A percentile compares a stretch with the other conserved stretches of the same genome.
Evolutionary conservation across 306 rosid genomes (phyloP).

Genomic region (Acacia acuminata): DNA sequence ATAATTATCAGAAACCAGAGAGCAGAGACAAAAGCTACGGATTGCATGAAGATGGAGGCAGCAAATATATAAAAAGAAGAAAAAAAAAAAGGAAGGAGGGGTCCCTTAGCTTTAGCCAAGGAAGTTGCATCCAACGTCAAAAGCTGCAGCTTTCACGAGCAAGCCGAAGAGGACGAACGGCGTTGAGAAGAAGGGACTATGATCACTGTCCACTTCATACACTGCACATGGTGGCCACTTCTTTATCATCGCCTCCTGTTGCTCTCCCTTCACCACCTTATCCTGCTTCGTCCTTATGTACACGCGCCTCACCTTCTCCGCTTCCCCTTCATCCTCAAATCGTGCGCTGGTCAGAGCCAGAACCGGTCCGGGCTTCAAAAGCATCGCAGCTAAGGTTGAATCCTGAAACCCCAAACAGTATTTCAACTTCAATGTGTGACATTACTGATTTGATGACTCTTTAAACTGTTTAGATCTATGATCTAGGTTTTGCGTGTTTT

Average conservation of each 20-base stretch:
- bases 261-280: slow-evolving; percentile 69
- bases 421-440: too few relatives aligned
- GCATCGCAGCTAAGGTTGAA: slow-evolving; percentile 84
- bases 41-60: neutral
- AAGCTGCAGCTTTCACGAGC: slow-evolving; percentile 63
- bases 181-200: slow-evolving; percentile 81
- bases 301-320: slow-evolving; percentile 66
- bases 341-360: slow-evolving; percentile 53
- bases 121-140: slow-evolving; percentile 39
- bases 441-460: neutral
- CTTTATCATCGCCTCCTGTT: slow-evolving; percentile 84
- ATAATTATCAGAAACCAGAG: neutral
- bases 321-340: slow-evolving; percentile 41
- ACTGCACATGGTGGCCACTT: slow-evolving; percentile 67
- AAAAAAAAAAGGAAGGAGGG: neutral
- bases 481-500: neutral
- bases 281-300: slow-evolving; percentile 75
- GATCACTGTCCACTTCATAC: slow-evolving; percentile 76
- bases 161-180: slow-evolving; percentile 86
- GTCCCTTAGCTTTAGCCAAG: neutral
- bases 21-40: neutral
- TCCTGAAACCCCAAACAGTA: slow-evolving; percentile 46
- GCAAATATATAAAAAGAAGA: neutral
- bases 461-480: neutral
- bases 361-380: slow-evolving; percentile 82